Percentiles rank a stretch among this genome's conserved stretches.
These are phyloP conservation scores for Hydrangea macrophylla DNA, from an alignment of 148 eudicot species.

Conservation along the genomic window DNA sequence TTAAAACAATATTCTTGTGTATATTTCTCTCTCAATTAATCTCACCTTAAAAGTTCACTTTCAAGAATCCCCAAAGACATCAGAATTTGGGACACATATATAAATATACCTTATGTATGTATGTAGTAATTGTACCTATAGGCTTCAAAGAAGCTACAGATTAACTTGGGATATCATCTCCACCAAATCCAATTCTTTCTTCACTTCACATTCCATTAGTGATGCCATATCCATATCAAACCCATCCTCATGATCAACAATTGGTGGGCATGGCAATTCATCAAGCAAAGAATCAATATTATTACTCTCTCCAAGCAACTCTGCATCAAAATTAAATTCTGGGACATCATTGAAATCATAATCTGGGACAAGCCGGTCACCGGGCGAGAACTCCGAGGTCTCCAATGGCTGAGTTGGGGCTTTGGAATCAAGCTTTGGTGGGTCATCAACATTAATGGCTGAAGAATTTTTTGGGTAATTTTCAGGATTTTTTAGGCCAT, in stretches of 20 bases:
- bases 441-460: not conserved
- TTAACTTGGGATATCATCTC: conserved; percentile 58
- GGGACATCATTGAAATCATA: conserved; percentile 42
- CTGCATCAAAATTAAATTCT: conserved; percentile 43
- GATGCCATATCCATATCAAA: conserved; percentile 13
- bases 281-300: conserved; percentile 51
- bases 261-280: conserved; percentile 14
- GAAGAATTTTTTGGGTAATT: not conserved
- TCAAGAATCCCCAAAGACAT: not conserved
- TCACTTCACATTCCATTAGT: conserved; percentile 33
- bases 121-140: not conserved
- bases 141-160: conserved; percentile 9
- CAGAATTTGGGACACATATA: not conserved
- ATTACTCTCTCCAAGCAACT: conserved; percentile 33
- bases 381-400: conserved; percentile 7
- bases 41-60: not conserved
- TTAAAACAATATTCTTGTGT: not conserved
- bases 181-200: conserved; percentile 56
- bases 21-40: not conserved
- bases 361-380: conserved; percentile 22
- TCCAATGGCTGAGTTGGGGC: not conserved
- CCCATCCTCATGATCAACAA: conserved; percentile 7
- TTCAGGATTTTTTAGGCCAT: conserved; percentile 7
- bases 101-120: not conserved
- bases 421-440: conserved; percentile 2